Evolutionary conservation across 1,139 yeast genomes (phyloP).

Genomic region (Yamadazyma atlantica): DNA sequence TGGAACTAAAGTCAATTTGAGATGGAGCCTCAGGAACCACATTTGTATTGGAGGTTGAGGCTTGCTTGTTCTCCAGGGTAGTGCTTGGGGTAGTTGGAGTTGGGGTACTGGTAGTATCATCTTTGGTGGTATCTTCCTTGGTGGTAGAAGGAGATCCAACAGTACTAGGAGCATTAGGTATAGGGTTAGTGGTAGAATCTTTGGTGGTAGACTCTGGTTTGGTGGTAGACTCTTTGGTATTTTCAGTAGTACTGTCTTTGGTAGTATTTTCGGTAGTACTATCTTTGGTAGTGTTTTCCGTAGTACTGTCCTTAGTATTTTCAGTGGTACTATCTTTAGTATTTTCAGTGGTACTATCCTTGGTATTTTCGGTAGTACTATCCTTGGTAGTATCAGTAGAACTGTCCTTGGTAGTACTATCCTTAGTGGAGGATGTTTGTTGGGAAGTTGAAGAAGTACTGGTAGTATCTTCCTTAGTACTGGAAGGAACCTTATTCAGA

Average conservation of each 20-base stretch:
- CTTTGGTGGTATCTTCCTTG: background rate
- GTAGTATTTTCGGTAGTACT: conserved; percentile 3
- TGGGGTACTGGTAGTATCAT: background rate
- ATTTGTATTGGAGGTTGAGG: conserved; percentile 1
- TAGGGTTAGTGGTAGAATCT: background rate
- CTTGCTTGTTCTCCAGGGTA: conserved; percentile 2
- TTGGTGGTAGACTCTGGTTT: background rate
- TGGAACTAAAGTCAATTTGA: no score
- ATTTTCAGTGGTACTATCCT: background rate
- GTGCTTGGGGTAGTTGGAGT: background rate
- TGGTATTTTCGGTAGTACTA: background rate
- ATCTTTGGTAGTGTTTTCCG: background rate
- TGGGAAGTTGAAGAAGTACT: no score
- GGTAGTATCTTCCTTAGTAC: no score
- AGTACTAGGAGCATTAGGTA: background rate
- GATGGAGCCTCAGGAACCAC: conserved; percentile 1
- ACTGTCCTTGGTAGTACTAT: background rate
- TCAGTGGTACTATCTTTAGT: background rate
- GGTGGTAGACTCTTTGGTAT: conserved; percentile 1
- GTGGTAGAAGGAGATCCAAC: background rate
- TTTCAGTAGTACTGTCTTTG: conserved; percentile 3
- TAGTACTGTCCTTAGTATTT: background rate
- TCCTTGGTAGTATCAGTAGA: background rate
- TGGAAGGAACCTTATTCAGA: no score
- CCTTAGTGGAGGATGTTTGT: background rate